Percentiles rank a stretch among this genome's conserved stretches.
These are phyloP conservation scores for Spergularia marina DNA, from an alignment of 148 eudicot species.

Conservation along the genomic window DNA sequence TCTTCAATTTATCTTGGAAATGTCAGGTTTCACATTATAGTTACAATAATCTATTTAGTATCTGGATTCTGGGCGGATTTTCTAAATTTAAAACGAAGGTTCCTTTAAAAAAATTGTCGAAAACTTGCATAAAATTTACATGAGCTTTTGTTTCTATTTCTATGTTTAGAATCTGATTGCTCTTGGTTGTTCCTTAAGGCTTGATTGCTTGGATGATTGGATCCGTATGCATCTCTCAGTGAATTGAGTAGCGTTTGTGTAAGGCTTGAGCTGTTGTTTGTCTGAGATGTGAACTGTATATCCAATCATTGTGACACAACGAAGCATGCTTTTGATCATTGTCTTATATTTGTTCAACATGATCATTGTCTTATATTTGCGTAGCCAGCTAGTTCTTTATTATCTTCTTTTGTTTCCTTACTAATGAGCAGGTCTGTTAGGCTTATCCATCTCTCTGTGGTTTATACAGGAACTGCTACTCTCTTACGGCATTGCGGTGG, in stretches of 20 bases:
- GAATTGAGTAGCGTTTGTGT: no score
- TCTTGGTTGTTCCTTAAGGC: not conserved
- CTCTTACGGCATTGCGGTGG: conserved; percentile 92
- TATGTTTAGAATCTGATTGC: not conserved
- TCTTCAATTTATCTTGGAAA: not conserved
- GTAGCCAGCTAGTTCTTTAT: no score
- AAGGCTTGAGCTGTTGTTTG: no score
- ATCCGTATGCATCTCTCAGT: no score
- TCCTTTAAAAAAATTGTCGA: not conserved
- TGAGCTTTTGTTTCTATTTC: not conserved
- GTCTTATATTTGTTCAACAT: no score
- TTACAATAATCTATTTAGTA: not conserved
- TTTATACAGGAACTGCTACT: conserved; percentile 72
- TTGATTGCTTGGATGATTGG: not conserved
- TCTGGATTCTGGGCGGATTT: not conserved
- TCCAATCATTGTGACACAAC: no score
- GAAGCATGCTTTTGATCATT: no score
- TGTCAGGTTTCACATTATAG: not conserved
- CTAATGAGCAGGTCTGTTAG: not conserved
- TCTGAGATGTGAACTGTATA: no score
- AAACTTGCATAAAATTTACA: not conserved
- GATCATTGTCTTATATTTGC: no score
- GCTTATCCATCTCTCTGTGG: not conserved
- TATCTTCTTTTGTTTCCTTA: no score
- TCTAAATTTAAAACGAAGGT: not conserved